These are phyloP conservation scores for Solanum habrochaites DNA, from an alignment of 257 asterid species.

Conservation along the genomic window DNA sequence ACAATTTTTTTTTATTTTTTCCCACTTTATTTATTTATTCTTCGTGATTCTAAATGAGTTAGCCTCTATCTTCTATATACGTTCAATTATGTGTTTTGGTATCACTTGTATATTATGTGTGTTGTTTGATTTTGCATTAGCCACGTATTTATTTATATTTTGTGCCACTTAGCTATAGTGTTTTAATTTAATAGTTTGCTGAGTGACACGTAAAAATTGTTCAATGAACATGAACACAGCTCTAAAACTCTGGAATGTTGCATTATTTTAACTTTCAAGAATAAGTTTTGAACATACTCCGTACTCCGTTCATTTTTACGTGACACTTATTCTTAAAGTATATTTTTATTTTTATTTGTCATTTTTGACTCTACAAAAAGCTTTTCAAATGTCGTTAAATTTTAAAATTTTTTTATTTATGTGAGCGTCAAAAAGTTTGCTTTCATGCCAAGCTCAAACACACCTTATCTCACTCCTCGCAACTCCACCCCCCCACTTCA, in stretches of 20 bases:
- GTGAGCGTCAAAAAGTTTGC: too few relatives aligned
- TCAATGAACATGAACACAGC: neutral
- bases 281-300: too few relatives aligned
- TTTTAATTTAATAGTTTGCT: neutral
- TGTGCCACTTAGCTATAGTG: neutral
- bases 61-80: neutral
- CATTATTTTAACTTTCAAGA: too few relatives aligned
- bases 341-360: too few relatives aligned
- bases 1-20: too few relatives aligned
- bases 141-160: neutral
- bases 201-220: neutral
- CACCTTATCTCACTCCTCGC: too few relatives aligned
- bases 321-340: too few relatives aligned
- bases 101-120: neutral
- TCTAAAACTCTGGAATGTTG: neutral
- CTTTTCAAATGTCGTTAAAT: too few relatives aligned
- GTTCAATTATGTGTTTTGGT: neutral
- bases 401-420: too few relatives aligned
- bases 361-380: too few relatives aligned
- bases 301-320: fast-evolving
- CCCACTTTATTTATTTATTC: neutral
- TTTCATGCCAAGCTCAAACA: too few relatives aligned
- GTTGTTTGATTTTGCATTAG: neutral
- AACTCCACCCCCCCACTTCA: too few relatives aligned
- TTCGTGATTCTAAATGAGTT: neutral